Base-by-base conservation (phyloP, 768 basidiomycete species). In the Termitomyces sp. region DNA sequence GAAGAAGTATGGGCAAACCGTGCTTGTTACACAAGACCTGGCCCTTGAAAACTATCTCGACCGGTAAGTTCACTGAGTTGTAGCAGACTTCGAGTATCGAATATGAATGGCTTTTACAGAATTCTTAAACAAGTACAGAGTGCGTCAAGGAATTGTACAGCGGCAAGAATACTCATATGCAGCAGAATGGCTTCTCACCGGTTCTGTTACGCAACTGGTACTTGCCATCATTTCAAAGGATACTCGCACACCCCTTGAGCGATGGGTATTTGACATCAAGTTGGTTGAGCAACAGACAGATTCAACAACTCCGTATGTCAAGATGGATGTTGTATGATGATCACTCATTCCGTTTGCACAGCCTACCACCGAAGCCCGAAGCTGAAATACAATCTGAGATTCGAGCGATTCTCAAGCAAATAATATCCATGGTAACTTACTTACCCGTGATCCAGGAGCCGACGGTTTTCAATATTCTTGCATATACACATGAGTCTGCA, bases 201-300 rank as follows among this genome's bases (percentile, higher is more conserved):
- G 93, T 12, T 87, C 92, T 12, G 93, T 99, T 44, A 95, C 93
- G 5, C 92, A 98, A 63, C 82, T 98, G 1, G 95, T 98, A 9
- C 85, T 98, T 23, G 95, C 92, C 30, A 96, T 99, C 73, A 93
- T 98, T 62, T 93, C 93, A 12, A 94, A 96, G 69, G 96, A 98
- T 68, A 89, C 93, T 9, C 82, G 93, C 38, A 85, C 88, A 55
- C 89, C 95, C 9, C 83, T 98, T 49, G 97, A 99, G 73, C 83
- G 97, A 63, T 99, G 97, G 97, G 95, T 98, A 50, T 98, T 99
- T 71, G 95, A 98, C 72, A 82, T 99, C 71, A 88, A 93, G 68
- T 80, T 95, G 55, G 84, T 93, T 46, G 86, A 89, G 56, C 84
- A 82, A 26, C 76, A 85, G 10, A 67, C 79, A 1, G 81, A 82